Evolutionary conservation across 2,329 filamentous ascomycete genomes (phyloP), one percentile per base, ranked within the genome.

Genomic region (Hymenoscyphus fructigenus): DNA sequence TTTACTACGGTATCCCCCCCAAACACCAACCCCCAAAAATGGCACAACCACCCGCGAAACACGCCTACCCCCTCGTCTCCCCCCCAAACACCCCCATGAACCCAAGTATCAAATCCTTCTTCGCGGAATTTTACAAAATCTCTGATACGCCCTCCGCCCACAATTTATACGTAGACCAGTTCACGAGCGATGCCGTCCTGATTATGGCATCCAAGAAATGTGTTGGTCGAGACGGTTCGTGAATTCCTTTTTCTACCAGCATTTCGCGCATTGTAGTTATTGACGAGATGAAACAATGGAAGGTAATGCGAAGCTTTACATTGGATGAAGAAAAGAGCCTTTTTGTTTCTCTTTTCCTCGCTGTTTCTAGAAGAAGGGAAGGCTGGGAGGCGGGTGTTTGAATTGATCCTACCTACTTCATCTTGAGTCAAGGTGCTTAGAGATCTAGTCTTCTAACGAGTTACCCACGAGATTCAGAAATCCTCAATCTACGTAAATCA

Each of bases 41-140:
- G 14, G 34, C 34, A 38, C 34, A 38, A 38, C 34, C 34, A 34
- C 61, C 55, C n/a, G 50, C 62, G 55, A 53, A 53, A 26, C 65
- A 65, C 44, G 38, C 59, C 29, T 68, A 68, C 44, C 60, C 57
- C 34, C 68, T 68, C n/a, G 36, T 56, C 28, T 65, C 66, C 38
- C 70, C 69, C 5, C n/a, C 59, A 1, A 65, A 60, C 7, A 62
- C 65, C 34, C 23, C 62, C 10, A 47, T 90, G 59, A 79, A 89
- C 64, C 80, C 83, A 72, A 82, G 89, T 70, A 90, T 87, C 73
- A 78, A 78, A 32, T 84, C 84, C 74, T 83, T 89, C 69, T 92
- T 90, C 79, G 91, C 93, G 75, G 92, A 88, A 58, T 82, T 85
- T 2, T 93, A 85, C 77, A 85, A 88, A 66, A 69, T 65, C 10